Evolutionary conservation across 495 filamentous ascomycete genomes (phyloP).

Genomic region (Rhypophila decipiens): DNA sequence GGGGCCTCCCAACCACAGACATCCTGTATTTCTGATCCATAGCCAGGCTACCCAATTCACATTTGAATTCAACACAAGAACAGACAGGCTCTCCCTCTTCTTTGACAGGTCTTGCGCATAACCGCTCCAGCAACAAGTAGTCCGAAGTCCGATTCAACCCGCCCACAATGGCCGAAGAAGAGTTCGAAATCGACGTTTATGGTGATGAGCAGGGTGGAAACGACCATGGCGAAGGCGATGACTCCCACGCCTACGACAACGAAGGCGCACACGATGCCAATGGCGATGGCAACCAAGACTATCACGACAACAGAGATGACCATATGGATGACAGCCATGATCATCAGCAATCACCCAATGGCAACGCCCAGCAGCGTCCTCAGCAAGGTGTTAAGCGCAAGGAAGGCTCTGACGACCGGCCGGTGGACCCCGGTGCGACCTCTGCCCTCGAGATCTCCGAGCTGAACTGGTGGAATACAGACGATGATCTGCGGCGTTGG

Average conservation of each 20-base stretch:
- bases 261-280: conserved; percentile 40
- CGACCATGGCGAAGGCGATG: conserved; percentile 73
- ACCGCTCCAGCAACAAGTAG: neutral
- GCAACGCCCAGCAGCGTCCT: conserved; percentile 23
- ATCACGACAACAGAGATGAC: conserved; percentile 25
- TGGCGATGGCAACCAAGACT: conserved; percentile 32
- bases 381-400: conserved; percentile 74
- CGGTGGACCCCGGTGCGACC: conserved; percentile 74
- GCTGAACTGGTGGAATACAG: conserved; percentile 92
- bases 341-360: conserved; percentile 18
- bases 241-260: conserved; percentile 26
- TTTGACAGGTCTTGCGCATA: conserved; percentile 4
- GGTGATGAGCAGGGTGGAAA: conserved; percentile 58
- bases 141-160: neutral
- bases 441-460: conserved; percentile 80
- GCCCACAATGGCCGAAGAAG: conserved; percentile 59
- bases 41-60: conserved; percentile 22
- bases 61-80: conserved; percentile 12
- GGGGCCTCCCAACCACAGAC: conserved; percentile 14
- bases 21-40: conserved; percentile 28
- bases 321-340: conserved; percentile 35
- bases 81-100: conserved; percentile 4
- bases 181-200: conserved; percentile 98
- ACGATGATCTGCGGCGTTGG: conserved; percentile 92
- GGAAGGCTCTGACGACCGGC: conserved; percentile 66